phyloP scores from a whole-genome alignment of 2,329 filamentous ascomycete genomes.

The Hypoxylon rubiginosum region DNA sequence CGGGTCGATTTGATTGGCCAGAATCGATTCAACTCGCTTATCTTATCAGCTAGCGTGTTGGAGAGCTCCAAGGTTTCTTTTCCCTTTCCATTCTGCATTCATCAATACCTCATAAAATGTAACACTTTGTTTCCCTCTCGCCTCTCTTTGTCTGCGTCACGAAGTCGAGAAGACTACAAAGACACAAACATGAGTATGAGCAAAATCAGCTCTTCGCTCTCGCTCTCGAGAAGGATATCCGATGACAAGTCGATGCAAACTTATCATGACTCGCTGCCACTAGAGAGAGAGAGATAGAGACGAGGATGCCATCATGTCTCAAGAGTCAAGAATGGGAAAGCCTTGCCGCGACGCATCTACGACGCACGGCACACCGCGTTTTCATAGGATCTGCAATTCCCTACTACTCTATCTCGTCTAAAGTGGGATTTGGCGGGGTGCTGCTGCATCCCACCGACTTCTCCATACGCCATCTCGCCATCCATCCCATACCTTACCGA shows the following conservation, averaged over 20 bases:
- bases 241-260: conserved; percentile 9
- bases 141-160: not conserved
- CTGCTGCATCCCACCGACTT: conserved; percentile 16
- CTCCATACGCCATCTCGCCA: conserved; percentile 3
- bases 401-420: conserved; percentile 11
- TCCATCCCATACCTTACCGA: not conserved
- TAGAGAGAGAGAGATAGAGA: conserved; percentile 1
- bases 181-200: not conserved
- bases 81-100: not conserved
- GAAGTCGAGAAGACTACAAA: not conserved
- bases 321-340: conserved; percentile 11
- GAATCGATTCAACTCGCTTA: not conserved
- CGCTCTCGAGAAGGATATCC: conserved; percentile 1
- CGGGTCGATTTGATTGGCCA: not conserved
- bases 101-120: not conserved
- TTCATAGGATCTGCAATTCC: conserved; percentile 35
- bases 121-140: not conserved
- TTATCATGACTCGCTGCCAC: conserved; percentile 14
- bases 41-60: conserved; percentile 3
- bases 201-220: not conserved
- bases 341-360: conserved; percentile 21
- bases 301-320: not conserved
- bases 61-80: not conserved
- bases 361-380: conserved; percentile 39
- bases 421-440: conserved; percentile 30